phyloP scores from a whole-genome alignment of 108 stramenopile genomes.

The Nitzschia putrida region DNA sequence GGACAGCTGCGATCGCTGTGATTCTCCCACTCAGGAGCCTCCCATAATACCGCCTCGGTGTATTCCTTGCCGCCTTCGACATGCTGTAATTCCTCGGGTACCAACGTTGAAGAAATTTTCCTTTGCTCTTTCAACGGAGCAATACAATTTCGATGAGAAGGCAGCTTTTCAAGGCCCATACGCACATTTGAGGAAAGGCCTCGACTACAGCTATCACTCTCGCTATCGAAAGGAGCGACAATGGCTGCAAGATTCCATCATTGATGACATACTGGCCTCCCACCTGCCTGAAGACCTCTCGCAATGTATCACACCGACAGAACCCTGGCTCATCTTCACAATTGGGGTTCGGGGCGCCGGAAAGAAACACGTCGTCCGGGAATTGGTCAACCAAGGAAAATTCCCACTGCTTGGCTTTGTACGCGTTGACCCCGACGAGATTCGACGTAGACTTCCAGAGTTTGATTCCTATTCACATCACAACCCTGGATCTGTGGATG shows the following conservation, averaged over 20 bases:
- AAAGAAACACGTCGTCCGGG: constrained; percentile 68
- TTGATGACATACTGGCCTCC: constrained; percentile 54
- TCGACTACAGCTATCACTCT: constrained; percentile 46
- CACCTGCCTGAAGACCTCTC: constrained; percentile 1
- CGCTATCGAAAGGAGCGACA: constrained; percentile 76
- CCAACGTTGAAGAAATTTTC: constrained; percentile 26
- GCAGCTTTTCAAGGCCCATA: constrained; percentile 62
- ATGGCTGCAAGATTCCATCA: constrained; percentile 84
- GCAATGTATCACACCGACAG: constrained; percentile 57
- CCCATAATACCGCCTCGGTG: no score
- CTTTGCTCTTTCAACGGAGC: constrained; percentile 29
- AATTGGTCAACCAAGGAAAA: constrained; percentile 50
- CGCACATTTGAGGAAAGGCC: constrained; percentile 51
- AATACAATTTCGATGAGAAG: constrained; percentile 23
- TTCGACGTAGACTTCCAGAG: constrained; percentile 75
- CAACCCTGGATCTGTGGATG: constrained; percentile 59
- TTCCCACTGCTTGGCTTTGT: constrained; percentile 74
- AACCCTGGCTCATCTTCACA: constrained; percentile 83
- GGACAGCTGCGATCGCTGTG: no score
- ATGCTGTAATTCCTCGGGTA: no score
- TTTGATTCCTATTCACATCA: constrained; percentile 56
- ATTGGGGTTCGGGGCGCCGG: constrained; percentile 87
- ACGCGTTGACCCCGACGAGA: constrained; percentile 70
- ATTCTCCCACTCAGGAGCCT: no score
- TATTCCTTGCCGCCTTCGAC: no score